phyloP scores from a whole-genome alignment of 75 land plant species.

The Gnetum montanum region DNA sequence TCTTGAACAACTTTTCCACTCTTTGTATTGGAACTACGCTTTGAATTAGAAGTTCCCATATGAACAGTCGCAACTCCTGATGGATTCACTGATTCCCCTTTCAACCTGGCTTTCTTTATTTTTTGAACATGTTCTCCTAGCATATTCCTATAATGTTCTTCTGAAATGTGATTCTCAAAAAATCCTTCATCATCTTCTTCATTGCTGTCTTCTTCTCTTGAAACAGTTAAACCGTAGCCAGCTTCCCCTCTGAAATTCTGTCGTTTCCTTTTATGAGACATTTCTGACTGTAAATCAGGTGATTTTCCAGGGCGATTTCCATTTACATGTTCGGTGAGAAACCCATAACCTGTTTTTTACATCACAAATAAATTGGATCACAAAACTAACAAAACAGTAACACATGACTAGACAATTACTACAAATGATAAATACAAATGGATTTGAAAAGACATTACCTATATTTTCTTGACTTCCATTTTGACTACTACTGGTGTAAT shows the following conservation, averaged over 20 bases:
- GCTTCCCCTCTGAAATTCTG: slow-evolving; percentile 32
- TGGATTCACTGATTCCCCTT: too few species aligned
- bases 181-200: slow-evolving; percentile 53
- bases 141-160: slow-evolving; percentile 61
- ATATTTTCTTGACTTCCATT: too few species aligned
- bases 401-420: not conserved
- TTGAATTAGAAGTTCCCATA: slow-evolving; percentile 9
- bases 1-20: slow-evolving; percentile 18
- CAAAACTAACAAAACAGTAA: slow-evolving; percentile 2
- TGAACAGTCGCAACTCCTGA: slow-evolving; percentile 3
- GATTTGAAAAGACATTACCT: too few species aligned
- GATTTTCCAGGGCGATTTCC: slow-evolving; percentile 33
- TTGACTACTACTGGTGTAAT: too few species aligned
- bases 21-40: slow-evolving; percentile 20
- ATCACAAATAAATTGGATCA: not conserved
- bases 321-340: slow-evolving; percentile 17
- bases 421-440: too few species aligned
- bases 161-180: slow-evolving; percentile 36
- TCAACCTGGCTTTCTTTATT: slow-evolving; percentile 21
- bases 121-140: slow-evolving; percentile 63
- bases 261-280: slow-evolving; percentile 44
- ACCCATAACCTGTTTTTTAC: not conserved
- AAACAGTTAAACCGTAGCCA: slow-evolving; percentile 15
- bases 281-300: slow-evolving; percentile 20
- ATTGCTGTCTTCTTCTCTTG: slow-evolving; percentile 46